Conservation (phyloP, 164 flowering plant genomes). For the Kalanchoe fedtschenkoi region DNA sequence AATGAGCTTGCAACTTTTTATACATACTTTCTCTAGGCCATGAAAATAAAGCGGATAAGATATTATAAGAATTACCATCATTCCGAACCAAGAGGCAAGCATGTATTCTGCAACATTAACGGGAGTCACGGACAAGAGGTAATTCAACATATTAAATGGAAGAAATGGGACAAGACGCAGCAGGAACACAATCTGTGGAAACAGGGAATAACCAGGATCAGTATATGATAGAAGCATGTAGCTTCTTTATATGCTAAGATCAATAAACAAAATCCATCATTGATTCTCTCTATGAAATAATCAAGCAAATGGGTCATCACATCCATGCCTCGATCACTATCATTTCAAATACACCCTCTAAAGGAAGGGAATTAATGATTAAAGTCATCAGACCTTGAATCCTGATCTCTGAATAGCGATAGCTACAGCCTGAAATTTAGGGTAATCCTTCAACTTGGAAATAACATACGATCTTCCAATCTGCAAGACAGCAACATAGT, state of each 20-base stretch:
- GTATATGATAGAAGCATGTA: neutral
- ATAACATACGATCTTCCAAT: conserved; percentile 25
- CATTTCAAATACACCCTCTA: neutral
- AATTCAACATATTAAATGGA: conserved; percentile 93
- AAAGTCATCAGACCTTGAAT: conserved; percentile 17
- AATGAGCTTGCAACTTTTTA: neutral
- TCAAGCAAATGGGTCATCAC: neutral
- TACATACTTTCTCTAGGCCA: too few relatives aligned
- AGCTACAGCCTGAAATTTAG: conserved; percentile 23
- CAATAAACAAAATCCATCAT: neutral
- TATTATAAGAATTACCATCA: conserved; percentile 61
- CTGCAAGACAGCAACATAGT: conserved; percentile 10
- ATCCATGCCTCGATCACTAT: neutral
- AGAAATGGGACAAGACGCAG: conserved; percentile 95
- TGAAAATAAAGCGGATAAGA: neutral
- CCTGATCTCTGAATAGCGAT: conserved; percentile 24
- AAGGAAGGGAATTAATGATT: neutral
- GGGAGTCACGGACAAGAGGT: conserved; percentile 94
- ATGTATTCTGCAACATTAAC: conserved; percentile 61
- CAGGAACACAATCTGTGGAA: conserved; percentile 67
- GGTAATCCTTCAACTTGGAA: conserved; percentile 28
- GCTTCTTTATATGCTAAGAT: neutral
- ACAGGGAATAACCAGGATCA: neutral
- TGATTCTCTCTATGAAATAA: neutral
- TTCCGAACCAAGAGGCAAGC: conserved; percentile 96